These are phyloP conservation scores for Daedaleopsis nitida DNA, from an alignment of 768 basidiomycete species.

Conservation along the genomic window DNA sequence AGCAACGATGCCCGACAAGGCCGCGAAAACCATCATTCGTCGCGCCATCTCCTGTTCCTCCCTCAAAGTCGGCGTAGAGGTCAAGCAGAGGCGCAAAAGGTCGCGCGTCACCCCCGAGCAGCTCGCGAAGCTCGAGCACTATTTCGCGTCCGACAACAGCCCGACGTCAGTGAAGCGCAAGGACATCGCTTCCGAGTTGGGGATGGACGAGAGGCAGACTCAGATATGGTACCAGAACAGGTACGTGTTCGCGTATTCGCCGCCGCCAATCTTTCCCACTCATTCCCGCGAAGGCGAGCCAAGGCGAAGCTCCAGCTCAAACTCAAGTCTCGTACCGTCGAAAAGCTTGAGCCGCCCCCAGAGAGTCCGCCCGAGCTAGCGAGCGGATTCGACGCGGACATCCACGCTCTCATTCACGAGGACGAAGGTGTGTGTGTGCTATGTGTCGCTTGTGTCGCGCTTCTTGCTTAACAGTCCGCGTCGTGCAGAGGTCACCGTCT, in stretches of 20 bases:
- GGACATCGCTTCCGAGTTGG: conserved; percentile 72
- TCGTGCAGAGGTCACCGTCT: conserved; percentile 64
- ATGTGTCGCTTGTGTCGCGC: background rate
- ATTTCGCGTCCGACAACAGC: conserved; percentile 68
- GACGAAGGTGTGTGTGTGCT: conserved; percentile 61
- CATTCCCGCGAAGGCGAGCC: conserved; percentile 55
- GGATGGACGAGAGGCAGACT: conserved; percentile 86
- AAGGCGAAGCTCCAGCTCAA: conserved; percentile 73
- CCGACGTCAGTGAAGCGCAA: conserved; percentile 71
- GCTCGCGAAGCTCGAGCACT: conserved; percentile 70
- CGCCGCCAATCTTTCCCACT: conserved; percentile 5
- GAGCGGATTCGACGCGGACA: conserved; percentile 56
- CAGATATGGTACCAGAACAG: conserved; percentile 92
- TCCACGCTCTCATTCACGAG: conserved; percentile 72
- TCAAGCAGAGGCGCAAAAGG: conserved; percentile 53
- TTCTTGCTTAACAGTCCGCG: background rate
- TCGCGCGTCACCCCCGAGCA: conserved; percentile 81
- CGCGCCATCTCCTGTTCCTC: conserved; percentile 14
- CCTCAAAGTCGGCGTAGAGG: conserved; percentile 17
- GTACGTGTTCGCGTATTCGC: conserved; percentile 37
- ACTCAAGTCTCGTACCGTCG: conserved; percentile 37
- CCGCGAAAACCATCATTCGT: conserved; percentile 5
- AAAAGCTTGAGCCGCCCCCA: conserved; percentile 41
- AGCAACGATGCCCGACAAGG: background rate
- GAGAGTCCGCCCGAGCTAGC: conserved; percentile 54